A percentile compares a stretch with the other conserved stretches of the same genome.
Evolutionary conservation across 108 stramenopile species (phyloP).

Genomic region (Craspedostauros australis): DNA sequence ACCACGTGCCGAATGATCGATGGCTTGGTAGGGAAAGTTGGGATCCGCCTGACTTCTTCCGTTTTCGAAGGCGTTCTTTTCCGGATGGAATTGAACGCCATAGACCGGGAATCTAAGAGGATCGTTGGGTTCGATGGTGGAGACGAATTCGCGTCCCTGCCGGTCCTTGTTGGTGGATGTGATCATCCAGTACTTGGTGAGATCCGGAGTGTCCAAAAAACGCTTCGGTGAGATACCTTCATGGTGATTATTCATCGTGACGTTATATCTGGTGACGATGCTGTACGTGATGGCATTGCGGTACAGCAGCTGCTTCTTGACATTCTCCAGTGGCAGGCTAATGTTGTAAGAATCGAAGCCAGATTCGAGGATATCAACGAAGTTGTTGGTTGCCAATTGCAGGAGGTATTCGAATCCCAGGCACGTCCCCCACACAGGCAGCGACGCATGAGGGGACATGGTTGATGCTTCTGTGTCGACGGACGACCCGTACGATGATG

Average conservation of each 20-base stretch:
- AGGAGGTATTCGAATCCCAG: constrained; percentile 81
- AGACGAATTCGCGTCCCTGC: constrained; percentile 55
- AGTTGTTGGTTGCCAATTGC: constrained; percentile 16
- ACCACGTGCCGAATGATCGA: constrained; percentile 58
- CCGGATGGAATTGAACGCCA: constrained; percentile 75
- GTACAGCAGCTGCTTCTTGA: constrained; percentile 8
- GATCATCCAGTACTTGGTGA: constrained; percentile 27
- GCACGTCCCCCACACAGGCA: constrained; percentile 89
- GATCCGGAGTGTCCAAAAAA: constrained; percentile 22
- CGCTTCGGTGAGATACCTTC: constrained; percentile 46
- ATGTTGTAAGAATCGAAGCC: constrained; percentile 59
- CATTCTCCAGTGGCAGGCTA: constrained; percentile 41
- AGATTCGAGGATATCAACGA: constrained; percentile 20
- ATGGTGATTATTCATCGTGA: constrained; percentile 71
- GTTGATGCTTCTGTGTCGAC: too few relatives aligned
- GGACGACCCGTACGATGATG: too few relatives aligned
- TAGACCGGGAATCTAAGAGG: constrained; percentile 30
- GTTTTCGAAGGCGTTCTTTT: constrained; percentile 76
- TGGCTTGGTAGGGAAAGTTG: constrained; percentile 55
- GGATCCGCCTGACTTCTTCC: constrained; percentile 11
- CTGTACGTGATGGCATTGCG: constrained; percentile 3
- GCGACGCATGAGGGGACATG: too few relatives aligned
- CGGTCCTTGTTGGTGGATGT: constrained; percentile 55
- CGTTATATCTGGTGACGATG: constrained; percentile 20
- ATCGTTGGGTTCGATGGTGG: constrained; percentile 52